Conservation (phyloP, 2,329 filamentous ascomycete species). For the Fusarium xylarioides region DNA sequence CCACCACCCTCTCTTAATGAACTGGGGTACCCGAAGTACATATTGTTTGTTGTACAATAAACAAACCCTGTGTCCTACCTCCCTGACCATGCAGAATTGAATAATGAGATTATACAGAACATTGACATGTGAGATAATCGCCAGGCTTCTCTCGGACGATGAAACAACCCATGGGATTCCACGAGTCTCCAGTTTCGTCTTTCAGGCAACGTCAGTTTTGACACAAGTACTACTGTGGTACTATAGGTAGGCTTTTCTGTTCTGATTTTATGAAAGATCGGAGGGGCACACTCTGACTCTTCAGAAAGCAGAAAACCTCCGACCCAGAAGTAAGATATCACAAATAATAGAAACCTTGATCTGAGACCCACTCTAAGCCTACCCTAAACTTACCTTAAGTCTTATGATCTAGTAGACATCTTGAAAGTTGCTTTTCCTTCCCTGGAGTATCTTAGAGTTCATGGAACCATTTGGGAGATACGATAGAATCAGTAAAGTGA, state of each 20-base stretch:
- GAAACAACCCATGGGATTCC: background rate
- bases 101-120: background rate
- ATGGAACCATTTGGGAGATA: background rate
- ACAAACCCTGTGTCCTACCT: background rate
- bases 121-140: background rate
- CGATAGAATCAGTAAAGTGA: background rate
- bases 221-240: background rate
- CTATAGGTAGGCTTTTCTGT: background rate
- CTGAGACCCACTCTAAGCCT: background rate
- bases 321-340: background rate
- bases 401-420: background rate
- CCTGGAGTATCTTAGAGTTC: background rate
- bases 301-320: background rate
- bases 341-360: background rate
- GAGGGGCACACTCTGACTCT: background rate
- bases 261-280: background rate
- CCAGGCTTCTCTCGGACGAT: background rate
- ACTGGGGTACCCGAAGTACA: background rate
- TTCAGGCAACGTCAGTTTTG: background rate
- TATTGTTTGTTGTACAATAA: background rate
- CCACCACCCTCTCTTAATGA: background rate
- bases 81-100: background rate
- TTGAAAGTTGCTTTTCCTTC: background rate
- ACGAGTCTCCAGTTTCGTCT: background rate
- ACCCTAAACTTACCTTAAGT: background rate